Evolutionary conservation across 23 red algal genomes (phyloP), one percentile per base, ranked within the genome.

Genomic region (Gracilaria gracilis): DNA sequence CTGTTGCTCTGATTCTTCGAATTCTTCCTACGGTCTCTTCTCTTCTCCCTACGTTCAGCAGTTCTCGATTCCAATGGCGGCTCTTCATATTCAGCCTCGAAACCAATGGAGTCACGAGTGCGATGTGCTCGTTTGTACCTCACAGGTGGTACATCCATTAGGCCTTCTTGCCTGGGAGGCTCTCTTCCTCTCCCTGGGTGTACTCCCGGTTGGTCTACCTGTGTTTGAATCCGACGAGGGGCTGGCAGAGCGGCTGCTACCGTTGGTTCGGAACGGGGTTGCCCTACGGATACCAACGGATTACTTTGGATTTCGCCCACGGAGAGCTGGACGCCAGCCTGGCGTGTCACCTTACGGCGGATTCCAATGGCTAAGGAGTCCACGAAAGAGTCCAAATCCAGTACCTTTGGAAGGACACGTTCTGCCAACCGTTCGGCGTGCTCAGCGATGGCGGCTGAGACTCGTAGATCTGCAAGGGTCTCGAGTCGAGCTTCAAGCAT

Each of bases 1-100:
- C 62, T 67, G 2, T 67, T 67, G 14, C 62, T 67, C 33, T 67
- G 62, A 24, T 67, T 67, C 62, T 67, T 67, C 62, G 62, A 67
- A 9, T 67, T 67, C 62, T 67, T 67, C 62, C 62, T 31, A 9
- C 20, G 11, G 16, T 33, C 20, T 13, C 62, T 36, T 67, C 27
- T 67, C 62, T 67, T 67, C 62, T 34, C 32, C 62, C 62, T 67
- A 28, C 62, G 62, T 9, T 67, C 62, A 67, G 62, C 1, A 67
- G 4, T 5, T 12, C 62, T 32, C 1, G 16, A 3, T 19, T 67
- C 62, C 62, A 67, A 35, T 67, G 62, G 62, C 33, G 62, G 62
- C 62, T 67, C 62, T 67, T 67, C 62, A 67, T 67, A 1, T 67
- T 33, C 62, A 31, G 62, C 16, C 62, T 67, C 62, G 2, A 67